phyloP scores from a whole-genome alignment of 495 filamentous ascomycete species.

The Penicillium cosmopolitanum region DNA sequence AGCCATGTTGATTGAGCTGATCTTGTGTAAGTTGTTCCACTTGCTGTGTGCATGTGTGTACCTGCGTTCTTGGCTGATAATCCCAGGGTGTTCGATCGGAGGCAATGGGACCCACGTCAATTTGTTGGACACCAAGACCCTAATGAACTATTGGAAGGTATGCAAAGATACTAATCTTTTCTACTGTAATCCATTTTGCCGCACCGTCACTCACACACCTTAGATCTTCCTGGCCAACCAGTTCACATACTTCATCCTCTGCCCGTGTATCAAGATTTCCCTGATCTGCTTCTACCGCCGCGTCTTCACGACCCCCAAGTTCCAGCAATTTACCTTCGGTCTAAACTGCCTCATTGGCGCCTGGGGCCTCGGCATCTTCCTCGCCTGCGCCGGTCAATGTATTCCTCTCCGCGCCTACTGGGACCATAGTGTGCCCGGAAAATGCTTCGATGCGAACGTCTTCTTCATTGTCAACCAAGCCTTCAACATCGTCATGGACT shows the following conservation, averaged over 20 bases:
- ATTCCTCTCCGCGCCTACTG: constrained; percentile 45
- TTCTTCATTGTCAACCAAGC: constrained; percentile 50
- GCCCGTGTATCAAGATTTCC: constrained; percentile 48
- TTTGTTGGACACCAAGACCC: constrained; percentile 26
- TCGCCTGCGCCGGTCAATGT: constrained; percentile 48
- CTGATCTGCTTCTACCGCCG: constrained; percentile 53
- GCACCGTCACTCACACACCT: neutral
- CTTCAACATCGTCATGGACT: constrained; percentile 50
- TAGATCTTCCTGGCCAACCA: constrained; percentile 52
- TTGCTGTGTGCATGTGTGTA: neutral
- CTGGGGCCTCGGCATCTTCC: constrained; percentile 41
- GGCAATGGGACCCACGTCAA: constrained; percentile 38
- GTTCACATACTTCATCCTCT: constrained; percentile 48
- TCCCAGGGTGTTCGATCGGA: constrained; percentile 41
- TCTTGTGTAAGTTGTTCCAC: constrained; percentile 35
- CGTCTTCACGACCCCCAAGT: constrained; percentile 44
- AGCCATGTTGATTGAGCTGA: constrained; percentile 41
- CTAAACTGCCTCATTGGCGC: constrained; percentile 39
- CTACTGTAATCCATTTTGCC: neutral
- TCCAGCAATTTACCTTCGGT: constrained; percentile 35
- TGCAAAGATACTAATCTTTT: neutral
- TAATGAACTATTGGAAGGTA: constrained; percentile 45
- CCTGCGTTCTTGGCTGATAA: constrained; percentile 12
- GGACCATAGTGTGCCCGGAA: constrained; percentile 39
- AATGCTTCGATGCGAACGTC: constrained; percentile 39